Conservation (phyloP, 2,329 filamentous ascomycete species). For the Bipolaris oryzae region DNA sequence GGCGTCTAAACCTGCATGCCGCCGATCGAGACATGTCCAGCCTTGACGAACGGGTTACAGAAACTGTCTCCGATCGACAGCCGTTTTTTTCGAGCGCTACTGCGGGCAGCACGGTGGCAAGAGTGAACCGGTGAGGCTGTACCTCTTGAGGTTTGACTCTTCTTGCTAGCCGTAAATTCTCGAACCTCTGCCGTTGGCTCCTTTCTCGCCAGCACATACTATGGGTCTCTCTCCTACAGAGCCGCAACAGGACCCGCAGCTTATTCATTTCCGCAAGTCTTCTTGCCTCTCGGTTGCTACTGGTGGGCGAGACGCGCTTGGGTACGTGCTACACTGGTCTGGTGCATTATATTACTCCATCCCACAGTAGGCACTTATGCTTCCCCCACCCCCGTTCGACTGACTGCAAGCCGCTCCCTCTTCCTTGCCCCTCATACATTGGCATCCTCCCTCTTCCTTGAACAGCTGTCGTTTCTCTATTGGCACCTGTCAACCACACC, state of each 20-base stretch:
- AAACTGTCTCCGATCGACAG: conserved; percentile 41
- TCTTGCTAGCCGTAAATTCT: conserved; percentile 46
- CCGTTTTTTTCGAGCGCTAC: conserved; percentile 44
- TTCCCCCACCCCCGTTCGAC: conserved; percentile 40
- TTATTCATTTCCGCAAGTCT: conserved; percentile 46
- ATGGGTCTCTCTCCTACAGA: conserved; percentile 54
- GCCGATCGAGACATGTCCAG: conserved; percentile 45
- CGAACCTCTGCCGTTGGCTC: conserved; percentile 41
- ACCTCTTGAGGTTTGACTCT: conserved; percentile 45
- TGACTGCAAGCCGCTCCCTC: conserved; percentile 47
- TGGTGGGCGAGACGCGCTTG: conserved; percentile 54
- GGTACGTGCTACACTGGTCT: conserved; percentile 49
- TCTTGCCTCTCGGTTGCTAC: conserved; percentile 59
- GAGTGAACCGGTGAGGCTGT: conserved; percentile 48
- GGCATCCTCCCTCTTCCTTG: conserved; percentile 36
- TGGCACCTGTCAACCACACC: conserved; percentile 43
- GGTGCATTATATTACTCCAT: conserved; percentile 51
- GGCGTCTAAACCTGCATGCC: conserved; percentile 33
- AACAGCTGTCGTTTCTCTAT: conserved; percentile 47
- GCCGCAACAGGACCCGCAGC: conserved; percentile 51
- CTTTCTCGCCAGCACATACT: conserved; percentile 84
- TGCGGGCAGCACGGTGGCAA: conserved; percentile 47
- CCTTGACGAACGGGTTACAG: conserved; percentile 42
- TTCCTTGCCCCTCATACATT: conserved; percentile 45
- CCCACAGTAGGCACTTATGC: conserved; percentile 48